phyloP scores from a whole-genome alignment of 2,329 filamentous ascomycete genomes.

The Penicillium sp. region DNA sequence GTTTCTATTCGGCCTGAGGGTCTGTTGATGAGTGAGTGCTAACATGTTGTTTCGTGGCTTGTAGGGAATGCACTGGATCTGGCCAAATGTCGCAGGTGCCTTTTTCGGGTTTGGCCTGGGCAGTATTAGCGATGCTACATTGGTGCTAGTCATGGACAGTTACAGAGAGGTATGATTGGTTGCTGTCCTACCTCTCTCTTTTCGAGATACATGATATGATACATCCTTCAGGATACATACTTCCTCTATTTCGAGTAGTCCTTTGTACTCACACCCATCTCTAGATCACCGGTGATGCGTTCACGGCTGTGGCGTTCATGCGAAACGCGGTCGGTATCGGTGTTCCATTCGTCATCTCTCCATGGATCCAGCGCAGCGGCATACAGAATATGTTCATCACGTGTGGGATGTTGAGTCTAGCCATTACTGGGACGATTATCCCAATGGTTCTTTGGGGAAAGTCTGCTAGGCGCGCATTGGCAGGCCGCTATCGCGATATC shows the following conservation, averaged over 20 bases:
- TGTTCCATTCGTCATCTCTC: conserved; percentile 25
- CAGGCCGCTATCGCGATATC: conserved; percentile 12
- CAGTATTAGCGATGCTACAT: conserved; percentile 28
- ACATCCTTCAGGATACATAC: not conserved
- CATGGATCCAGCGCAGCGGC: conserved; percentile 23
- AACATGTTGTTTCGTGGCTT: not conserved
- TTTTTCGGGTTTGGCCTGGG: conserved; percentile 37
- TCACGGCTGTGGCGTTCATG: conserved; percentile 26
- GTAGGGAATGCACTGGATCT: conserved; percentile 41
- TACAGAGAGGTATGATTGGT: conserved; percentile 28
- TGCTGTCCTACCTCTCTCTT: not conserved
- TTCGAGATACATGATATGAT: not conserved
- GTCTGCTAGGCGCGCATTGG: conserved; percentile 7
- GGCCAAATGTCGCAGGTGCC: conserved; percentile 31
- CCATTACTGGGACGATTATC: conserved; percentile 11
- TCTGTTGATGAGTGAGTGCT: not conserved
- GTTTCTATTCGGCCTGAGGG: not conserved
- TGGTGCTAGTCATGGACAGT: conserved; percentile 20
- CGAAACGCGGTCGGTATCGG: conserved; percentile 27
- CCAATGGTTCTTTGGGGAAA: conserved; percentile 23
- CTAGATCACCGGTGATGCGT: conserved; percentile 22
- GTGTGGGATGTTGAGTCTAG: conserved; percentile 22
- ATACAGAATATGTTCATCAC: conserved; percentile 23
- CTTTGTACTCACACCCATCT: not conserved
- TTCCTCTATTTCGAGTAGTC: not conserved